Evolutionary conservation across 768 basidiomycete genomes (phyloP).

Genomic region (Suillus alpinus): DNA sequence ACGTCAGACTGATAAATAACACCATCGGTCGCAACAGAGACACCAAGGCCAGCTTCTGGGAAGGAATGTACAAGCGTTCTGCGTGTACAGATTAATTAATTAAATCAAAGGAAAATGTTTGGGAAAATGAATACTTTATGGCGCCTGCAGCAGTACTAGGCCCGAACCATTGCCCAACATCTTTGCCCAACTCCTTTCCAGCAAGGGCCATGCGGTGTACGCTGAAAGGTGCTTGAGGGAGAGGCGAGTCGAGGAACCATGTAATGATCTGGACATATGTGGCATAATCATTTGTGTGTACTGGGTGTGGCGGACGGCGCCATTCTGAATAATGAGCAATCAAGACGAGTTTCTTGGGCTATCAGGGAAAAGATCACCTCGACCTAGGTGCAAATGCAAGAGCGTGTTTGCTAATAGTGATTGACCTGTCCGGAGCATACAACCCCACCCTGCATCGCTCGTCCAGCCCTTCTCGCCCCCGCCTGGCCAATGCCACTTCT

Average conservation of each 20-base stretch:
- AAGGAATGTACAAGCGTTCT: constrained; percentile 78
- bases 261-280: constrained; percentile 88
- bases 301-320: constrained; percentile 67
- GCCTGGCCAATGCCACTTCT: constrained; percentile 62
- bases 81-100: constrained; percentile 8
- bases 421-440: constrained; percentile 89
- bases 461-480: constrained; percentile 77
- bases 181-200: constrained; percentile 92
- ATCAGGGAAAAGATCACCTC: constrained; percentile 43
- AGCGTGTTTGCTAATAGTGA: constrained; percentile 79
- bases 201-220: constrained; percentile 96
- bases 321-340: constrained; percentile 55
- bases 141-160: constrained; percentile 97
- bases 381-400: constrained; percentile 70
- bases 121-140: constrained; percentile 59
- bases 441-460: constrained; percentile 87
- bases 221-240: constrained; percentile 82
- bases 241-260: constrained; percentile 93
- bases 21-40: constrained; percentile 80
- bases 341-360: constrained; percentile 10
- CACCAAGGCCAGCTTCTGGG: constrained; percentile 76
- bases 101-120: not conserved
- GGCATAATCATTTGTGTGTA: constrained; percentile 66
- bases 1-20: constrained; percentile 86
- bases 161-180: constrained; percentile 97